Conservation (phyloP, 164 flowering plant genomes). For the Vitis riparia region DNA sequence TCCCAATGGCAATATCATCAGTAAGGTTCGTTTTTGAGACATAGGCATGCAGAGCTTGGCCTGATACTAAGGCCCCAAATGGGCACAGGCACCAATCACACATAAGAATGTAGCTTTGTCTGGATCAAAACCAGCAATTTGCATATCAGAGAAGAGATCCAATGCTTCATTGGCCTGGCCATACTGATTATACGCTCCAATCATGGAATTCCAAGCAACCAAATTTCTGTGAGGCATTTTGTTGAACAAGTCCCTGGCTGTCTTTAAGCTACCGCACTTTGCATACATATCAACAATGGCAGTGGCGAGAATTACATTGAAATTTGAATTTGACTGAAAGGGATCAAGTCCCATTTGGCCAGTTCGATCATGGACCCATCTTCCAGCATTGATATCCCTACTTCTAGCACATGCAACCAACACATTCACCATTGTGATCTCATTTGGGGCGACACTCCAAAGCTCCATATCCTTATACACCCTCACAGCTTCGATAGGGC, state of each 20-base stretch:
- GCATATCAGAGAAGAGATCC: slow-evolving; percentile 20
- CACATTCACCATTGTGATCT: slow-evolving; percentile 37
- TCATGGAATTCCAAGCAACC: slow-evolving; percentile 33
- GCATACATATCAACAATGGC: slow-evolving; percentile 40
- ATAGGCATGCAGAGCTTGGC: slow-evolving; percentile 23
- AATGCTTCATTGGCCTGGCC: slow-evolving; percentile 17
- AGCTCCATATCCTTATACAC: slow-evolving; percentile 25
- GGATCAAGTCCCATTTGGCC: slow-evolving; percentile 23
- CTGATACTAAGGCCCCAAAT: slow-evolving; percentile 15
- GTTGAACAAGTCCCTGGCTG: slow-evolving; percentile 21
- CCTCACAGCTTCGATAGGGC: slow-evolving; percentile 27
- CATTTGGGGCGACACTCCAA: slow-evolving; percentile 28
- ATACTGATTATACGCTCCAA: slow-evolving; percentile 22
- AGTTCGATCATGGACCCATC: slow-evolving; percentile 26
- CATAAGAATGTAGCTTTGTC: slow-evolving; percentile 25
- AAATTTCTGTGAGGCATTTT: slow-evolving; percentile 27
- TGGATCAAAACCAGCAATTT: slow-evolving; percentile 11
- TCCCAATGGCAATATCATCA: slow-evolving; percentile 18
- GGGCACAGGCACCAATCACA: slow-evolving; percentile 22
- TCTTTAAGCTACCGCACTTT: slow-evolving; percentile 25
- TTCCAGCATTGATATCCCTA: slow-evolving; percentile 40
- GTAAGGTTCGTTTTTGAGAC: slow-evolving; percentile 12
- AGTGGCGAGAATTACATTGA: slow-evolving; percentile 40
- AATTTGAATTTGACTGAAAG: slow-evolving; percentile 7
- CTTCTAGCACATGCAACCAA: slow-evolving; percentile 42